These are phyloP conservation scores for Aspergillus costaricaensis DNA, from an alignment of 2,329 filamentous ascomycete species.

Conservation along the genomic window DNA sequence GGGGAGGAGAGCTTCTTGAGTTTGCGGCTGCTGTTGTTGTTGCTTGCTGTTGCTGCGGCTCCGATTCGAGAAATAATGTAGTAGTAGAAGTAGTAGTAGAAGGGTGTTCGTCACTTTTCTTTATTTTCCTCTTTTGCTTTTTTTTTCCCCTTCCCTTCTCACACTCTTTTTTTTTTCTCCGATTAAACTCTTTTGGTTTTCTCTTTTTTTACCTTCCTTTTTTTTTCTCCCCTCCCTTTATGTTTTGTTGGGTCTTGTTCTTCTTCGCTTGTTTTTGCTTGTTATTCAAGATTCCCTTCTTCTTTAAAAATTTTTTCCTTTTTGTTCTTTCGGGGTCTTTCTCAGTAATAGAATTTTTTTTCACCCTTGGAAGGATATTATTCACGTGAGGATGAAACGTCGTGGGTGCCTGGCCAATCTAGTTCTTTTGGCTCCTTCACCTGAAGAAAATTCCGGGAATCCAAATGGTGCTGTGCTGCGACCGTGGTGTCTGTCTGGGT, in stretches of 20 bases:
- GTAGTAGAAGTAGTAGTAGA: too few relatives aligned
- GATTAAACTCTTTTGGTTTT: background rate
- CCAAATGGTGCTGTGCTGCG: conserved; percentile 6
- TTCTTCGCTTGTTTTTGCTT: conserved; percentile 7
- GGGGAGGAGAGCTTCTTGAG: background rate
- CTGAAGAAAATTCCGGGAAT: conserved; percentile 7
- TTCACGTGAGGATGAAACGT: conserved; percentile 10
- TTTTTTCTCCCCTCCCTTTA: conserved; percentile 3
- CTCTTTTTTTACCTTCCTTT: background rate
- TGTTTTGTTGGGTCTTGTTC: background rate
- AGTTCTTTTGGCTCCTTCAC: background rate
- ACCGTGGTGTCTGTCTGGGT: conserved; percentile 12
- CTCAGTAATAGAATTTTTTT: too few relatives aligned
- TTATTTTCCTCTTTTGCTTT: background rate
- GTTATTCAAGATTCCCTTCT: conserved; percentile 2
- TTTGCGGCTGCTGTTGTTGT: background rate
- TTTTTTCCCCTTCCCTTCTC: background rate
- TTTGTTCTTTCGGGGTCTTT: too few relatives aligned
- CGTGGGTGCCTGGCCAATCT: background rate
- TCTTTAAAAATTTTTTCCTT: background rate
- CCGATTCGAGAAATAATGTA: too few relatives aligned
- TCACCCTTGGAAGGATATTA: background rate
- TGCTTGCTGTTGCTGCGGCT: background rate
- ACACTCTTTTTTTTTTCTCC: background rate
- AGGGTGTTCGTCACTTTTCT: background rate